Conservation (phyloP, 2,329 filamentous ascomycete species). For the Cyphellophora europaea region DNA sequence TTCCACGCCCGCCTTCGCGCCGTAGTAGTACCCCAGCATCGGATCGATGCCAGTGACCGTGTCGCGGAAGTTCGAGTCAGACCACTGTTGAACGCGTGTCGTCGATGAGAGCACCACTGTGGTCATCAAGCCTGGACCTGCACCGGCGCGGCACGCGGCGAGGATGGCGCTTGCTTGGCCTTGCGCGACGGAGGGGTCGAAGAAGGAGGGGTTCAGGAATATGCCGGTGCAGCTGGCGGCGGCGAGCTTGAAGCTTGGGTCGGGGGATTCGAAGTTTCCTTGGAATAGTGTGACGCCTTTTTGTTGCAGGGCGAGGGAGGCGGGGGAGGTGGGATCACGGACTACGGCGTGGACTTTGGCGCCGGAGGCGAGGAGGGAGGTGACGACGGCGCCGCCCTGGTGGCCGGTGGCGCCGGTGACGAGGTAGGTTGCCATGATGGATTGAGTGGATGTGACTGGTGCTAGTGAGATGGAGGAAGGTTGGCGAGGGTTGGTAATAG, state of each 20-base stretch:
- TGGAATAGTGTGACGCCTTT: constrained; percentile 45
- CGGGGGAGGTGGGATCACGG: constrained; percentile 40
- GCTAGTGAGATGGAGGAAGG: no score
- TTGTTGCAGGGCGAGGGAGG: constrained; percentile 39
- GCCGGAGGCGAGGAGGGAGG: constrained; percentile 19
- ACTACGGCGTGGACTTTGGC: constrained; percentile 51
- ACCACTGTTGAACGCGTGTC: constrained; percentile 1
- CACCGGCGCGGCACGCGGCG: constrained; percentile 14
- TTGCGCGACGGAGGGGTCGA: constrained; percentile 15
- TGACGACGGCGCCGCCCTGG: constrained; percentile 28
- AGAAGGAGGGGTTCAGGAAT: constrained; percentile 7
- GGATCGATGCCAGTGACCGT: constrained; percentile 22
- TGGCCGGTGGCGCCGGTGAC: constrained; percentile 31
- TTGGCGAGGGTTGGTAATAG: no score
- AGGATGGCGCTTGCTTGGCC: constrained; percentile 18
- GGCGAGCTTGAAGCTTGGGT: constrained; percentile 2
- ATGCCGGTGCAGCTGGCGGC: constrained; percentile 19
- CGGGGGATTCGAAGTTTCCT: constrained; percentile 43
- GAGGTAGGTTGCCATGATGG: constrained; percentile 15
- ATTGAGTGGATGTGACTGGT: no score
- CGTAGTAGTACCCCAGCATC: constrained; percentile 8
- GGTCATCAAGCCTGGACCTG: constrained; percentile 24
- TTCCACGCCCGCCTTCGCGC: constrained; percentile 36
- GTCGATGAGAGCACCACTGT: constrained; percentile 9
- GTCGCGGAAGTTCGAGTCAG: neutral